A percentile compares a stretch with the other conserved stretches of the same genome.
phyloP scores from a whole-genome alignment of 192 early-diverging fungal genomes.

The Entophlyctis helioformis region DNA sequence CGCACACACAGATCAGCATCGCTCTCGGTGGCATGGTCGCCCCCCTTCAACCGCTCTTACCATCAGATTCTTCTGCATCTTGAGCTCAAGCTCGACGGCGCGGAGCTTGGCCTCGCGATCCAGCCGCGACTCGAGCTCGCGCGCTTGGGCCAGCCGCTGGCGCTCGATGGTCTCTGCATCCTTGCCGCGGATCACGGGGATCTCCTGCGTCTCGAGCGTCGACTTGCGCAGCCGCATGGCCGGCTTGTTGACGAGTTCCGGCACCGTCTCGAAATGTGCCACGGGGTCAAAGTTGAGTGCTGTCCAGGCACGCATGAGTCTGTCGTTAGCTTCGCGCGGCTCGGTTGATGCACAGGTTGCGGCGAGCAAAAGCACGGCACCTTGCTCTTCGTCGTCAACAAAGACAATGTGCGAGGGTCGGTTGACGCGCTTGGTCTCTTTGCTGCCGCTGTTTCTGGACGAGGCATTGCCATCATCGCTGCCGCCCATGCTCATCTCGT shows the following conservation, averaged over 20 bases:
- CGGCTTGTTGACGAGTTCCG: conserved; percentile 13
- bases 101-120: conserved; percentile 65
- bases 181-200: too few species aligned
- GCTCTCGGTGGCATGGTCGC: too few species aligned
- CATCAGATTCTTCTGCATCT: conserved; percentile 64
- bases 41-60: conserved; percentile 10
- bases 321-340: conserved; percentile 26
- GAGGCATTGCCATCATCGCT: conserved; percentile 7
- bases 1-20: too few species aligned
- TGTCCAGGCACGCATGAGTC: neutral
- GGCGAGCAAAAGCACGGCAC: too few species aligned
- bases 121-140: conserved; percentile 63
- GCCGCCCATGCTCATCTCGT: too few species aligned
- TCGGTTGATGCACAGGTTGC: too few species aligned
- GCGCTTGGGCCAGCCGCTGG: too few species aligned
- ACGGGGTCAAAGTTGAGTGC: too few species aligned
- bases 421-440: conserved; percentile 2
- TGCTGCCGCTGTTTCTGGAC: neutral
- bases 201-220: too few species aligned
- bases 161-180: too few species aligned
- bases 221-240: too few species aligned
- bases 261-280: conserved; percentile 5
- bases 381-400: conserved; percentile 34
- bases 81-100: conserved; percentile 63
- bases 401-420: conserved; percentile 28